phyloP scores from a whole-genome alignment of 139 green algal genomes.

The Chlamydomonas asymmetrica region DNA sequence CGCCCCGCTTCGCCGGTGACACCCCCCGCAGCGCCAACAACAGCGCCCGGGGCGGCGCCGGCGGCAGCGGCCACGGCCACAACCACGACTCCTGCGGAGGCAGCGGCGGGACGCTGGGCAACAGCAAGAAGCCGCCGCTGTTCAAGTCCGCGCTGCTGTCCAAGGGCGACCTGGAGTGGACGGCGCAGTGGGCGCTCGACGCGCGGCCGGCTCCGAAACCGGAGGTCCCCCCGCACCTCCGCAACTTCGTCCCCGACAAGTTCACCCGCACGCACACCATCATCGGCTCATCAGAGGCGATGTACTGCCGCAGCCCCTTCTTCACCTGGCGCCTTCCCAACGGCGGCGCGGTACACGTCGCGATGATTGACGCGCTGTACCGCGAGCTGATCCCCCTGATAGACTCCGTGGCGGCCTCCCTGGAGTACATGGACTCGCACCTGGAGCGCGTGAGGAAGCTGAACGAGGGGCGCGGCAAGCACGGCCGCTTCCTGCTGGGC shows the following conservation, averaged over 20 bases:
- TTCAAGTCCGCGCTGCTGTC: constrained; percentile 23
- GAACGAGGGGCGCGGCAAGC: constrained; percentile 28
- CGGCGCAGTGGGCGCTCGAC: constrained; percentile 33
- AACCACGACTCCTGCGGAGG: not conserved
- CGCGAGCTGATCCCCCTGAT: constrained; percentile 42
- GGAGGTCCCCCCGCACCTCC: constrained; percentile 12
- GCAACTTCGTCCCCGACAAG: constrained; percentile 22
- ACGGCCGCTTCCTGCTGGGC: constrained; percentile 51
- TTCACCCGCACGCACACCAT: constrained; percentile 36
- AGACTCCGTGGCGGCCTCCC: constrained; percentile 27
- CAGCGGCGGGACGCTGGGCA: not conserved
- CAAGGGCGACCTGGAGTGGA: not conserved
- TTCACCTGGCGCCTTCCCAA: constrained; percentile 50
- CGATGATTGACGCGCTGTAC: constrained; percentile 40
- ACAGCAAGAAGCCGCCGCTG: not conserved
- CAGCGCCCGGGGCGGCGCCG: not conserved
- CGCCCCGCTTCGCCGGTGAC: constrained; percentile 15
- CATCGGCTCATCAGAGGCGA: constrained; percentile 23
- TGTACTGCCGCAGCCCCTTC: constrained; percentile 47
- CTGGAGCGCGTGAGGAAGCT: constrained; percentile 17
- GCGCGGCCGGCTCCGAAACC: constrained; percentile 5
- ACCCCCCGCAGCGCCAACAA: not conserved
- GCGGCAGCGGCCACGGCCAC: not conserved
- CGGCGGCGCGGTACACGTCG: constrained; percentile 45
- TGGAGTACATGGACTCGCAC: constrained; percentile 43